Percentiles rank a stretch among this genome's conserved stretches.
Conservation (phyloP, 2,329 filamentous ascomycete species). For the Apiospora aurea region DNA sequence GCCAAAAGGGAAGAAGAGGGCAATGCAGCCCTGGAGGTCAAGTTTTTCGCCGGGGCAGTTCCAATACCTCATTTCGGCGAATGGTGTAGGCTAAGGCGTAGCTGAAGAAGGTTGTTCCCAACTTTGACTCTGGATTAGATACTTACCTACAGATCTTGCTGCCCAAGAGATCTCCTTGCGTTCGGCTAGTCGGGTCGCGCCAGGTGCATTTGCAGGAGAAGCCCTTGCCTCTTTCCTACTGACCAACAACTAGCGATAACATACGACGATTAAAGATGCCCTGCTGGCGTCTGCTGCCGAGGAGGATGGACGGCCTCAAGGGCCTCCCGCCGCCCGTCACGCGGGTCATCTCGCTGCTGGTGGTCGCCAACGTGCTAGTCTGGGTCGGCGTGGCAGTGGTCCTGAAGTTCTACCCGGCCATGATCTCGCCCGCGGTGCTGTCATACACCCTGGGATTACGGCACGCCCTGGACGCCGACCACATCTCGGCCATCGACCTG, state of each 20-base stretch:
- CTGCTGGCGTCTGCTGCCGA: neutral
- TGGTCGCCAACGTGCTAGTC: constrained; percentile 58
- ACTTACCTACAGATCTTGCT: neutral
- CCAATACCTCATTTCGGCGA: neutral
- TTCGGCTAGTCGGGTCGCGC: neutral
- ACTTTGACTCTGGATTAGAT: neutral
- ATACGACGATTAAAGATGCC: neutral
- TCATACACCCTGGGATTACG: constrained; percentile 89
- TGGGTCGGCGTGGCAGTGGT: constrained; percentile 63
- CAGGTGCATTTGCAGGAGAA: neutral
- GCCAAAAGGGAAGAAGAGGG: neutral
- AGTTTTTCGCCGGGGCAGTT: neutral
- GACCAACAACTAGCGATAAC: neutral
- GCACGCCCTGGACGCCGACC: constrained; percentile 97
- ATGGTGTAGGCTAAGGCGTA: neutral
- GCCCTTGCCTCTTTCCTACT: neutral
- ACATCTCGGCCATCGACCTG: constrained; percentile 85
- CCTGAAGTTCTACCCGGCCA: constrained; percentile 60
- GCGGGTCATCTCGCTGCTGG: constrained; percentile 58
- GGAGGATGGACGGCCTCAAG: constrained; percentile 31
- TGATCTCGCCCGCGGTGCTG: constrained; percentile 82
- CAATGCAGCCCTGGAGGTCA: neutral
- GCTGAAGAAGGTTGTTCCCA: neutral
- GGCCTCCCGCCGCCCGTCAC: constrained; percentile 44
- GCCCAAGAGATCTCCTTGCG: neutral